A percentile compares a stretch with the other conserved stretches of the same genome.
phyloP scores from a whole-genome alignment of 2,329 filamentous ascomycete genomes.

The Aspergillus ustus region DNA sequence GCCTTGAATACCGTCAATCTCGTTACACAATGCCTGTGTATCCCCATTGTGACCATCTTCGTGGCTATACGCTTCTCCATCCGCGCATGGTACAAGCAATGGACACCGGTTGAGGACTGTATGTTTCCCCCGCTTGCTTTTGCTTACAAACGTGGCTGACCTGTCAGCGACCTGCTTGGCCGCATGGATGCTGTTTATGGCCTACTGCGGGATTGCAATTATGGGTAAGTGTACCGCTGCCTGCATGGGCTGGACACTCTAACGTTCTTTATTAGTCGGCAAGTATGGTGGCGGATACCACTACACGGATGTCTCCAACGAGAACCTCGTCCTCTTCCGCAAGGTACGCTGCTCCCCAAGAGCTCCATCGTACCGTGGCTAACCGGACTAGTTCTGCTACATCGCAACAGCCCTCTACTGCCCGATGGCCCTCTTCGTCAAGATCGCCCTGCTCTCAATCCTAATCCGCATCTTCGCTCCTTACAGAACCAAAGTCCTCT shows the following conservation, averaged over 20 bases:
- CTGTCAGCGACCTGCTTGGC: slow-evolving; percentile 18
- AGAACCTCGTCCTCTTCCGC: slow-evolving; percentile 29
- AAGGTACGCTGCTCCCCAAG: slow-evolving; percentile 25
- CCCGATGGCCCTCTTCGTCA: slow-evolving; percentile 46
- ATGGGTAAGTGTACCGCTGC: slow-evolving; percentile 24
- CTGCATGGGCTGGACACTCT: neutral
- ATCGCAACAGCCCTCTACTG: slow-evolving; percentile 46
- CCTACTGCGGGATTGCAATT: slow-evolving; percentile 38
- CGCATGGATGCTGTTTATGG: slow-evolving; percentile 38
- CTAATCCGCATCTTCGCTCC: slow-evolving; percentile 45
- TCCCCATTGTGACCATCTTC: slow-evolving; percentile 39
- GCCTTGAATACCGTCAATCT: slow-evolving; percentile 38
- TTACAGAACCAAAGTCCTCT: slow-evolving; percentile 37
- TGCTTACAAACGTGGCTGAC: neutral
- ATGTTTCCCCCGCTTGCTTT: slow-evolving; percentile 14
- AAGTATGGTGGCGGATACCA: slow-evolving; percentile 43
- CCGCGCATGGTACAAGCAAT: slow-evolving; percentile 37
- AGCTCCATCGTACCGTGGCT: neutral
- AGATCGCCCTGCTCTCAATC: slow-evolving; percentile 44
- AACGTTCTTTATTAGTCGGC: slow-evolving; percentile 28
- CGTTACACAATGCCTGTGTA: slow-evolving; percentile 42
- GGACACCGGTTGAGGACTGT: slow-evolving; percentile 41
- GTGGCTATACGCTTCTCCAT: slow-evolving; percentile 37
- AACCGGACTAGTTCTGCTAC: slow-evolving; percentile 35
- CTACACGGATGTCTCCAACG: slow-evolving; percentile 29